A percentile compares a stretch with the other conserved stretches of the same genome.
Evolutionary conservation across 805 yeast species (phyloP).

Genomic region (Kluyveromyces nonfermentans): DNA sequence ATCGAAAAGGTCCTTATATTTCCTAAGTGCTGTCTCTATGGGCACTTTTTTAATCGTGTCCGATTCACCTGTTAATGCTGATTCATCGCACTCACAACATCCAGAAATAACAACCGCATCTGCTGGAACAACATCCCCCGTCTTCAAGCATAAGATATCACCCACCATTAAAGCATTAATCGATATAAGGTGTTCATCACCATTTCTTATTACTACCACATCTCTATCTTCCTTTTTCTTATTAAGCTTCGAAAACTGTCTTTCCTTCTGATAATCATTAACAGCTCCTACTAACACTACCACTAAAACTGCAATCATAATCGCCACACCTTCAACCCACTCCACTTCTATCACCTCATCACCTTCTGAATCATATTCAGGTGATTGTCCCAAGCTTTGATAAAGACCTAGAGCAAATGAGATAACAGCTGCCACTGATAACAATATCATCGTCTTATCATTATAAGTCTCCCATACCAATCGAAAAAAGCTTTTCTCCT

Average conservation of each 20-base stretch:
- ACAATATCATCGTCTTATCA: conserved; percentile 80
- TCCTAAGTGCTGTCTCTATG: conserved; percentile 34
- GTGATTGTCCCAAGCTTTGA: conserved; percentile 80
- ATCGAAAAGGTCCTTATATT: conserved; percentile 21
- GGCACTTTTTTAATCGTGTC: conserved; percentile 65
- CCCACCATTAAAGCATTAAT: conserved; percentile 78
- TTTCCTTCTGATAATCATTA: conserved; percentile 95
- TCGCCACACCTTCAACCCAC: conserved; percentile 99
- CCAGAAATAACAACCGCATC: conserved; percentile 74
- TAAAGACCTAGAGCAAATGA: conserved; percentile 87
- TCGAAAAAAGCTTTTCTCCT: conserved; percentile 55
- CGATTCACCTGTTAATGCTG: conserved; percentile 90
- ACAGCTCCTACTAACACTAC: conserved; percentile 90
- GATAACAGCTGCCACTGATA: conserved; percentile 78
- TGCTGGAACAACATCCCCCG: conserved; percentile 91
- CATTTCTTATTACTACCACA: conserved; percentile 66
- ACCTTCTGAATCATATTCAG: conserved; percentile 72
- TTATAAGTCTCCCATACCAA: conserved; percentile 78
- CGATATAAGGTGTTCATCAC: conserved; percentile 56
- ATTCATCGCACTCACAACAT: conserved; percentile 80
- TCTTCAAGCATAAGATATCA: conserved; percentile 70
- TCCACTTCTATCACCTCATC: conserved; percentile 72
- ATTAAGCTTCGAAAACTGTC: conserved; percentile 82
- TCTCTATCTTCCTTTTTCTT: conserved; percentile 80
- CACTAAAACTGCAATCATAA: conserved; percentile 79